Evolutionary conservation across 768 basidiomycete species (phyloP).

Genomic region (Infundibulicybe gibba): DNA sequence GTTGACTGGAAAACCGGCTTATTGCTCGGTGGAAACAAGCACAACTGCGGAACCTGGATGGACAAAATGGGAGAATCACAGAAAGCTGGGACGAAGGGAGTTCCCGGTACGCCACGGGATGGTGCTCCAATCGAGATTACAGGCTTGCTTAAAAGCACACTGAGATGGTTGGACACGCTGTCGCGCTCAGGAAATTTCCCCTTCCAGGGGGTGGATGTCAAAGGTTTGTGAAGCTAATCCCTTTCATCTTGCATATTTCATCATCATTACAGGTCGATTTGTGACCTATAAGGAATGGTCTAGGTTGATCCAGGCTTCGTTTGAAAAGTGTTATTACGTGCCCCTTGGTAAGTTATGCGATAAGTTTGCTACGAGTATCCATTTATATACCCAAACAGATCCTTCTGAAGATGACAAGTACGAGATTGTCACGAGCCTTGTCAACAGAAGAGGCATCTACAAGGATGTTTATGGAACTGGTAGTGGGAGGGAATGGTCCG

Average conservation of each 20-base stretch:
- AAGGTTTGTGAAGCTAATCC: constrained; percentile 44
- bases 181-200: constrained; percentile 71
- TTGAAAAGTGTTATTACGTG: constrained; percentile 90
- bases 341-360: constrained; percentile 56
- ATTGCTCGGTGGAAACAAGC: constrained; percentile 78
- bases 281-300: constrained; percentile 93
- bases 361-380: not conserved
- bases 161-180: constrained; percentile 82
- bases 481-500: constrained; percentile 86
- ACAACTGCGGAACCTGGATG: constrained; percentile 97
- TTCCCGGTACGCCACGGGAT: constrained; percentile 95
- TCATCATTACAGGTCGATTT: constrained; percentile 60
- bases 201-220: constrained; percentile 83
- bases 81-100: constrained; percentile 90
- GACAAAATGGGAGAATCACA: constrained; percentile 97
- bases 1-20: constrained; percentile 98
- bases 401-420: constrained; percentile 68
- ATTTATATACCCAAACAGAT: constrained; percentile 38
- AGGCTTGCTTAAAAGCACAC: constrained; percentile 87
- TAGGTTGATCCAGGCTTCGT: constrained; percentile 77
- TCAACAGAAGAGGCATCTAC: constrained; percentile 94
- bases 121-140: constrained; percentile 96
- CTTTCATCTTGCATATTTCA: constrained; percentile 31
- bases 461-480: constrained; percentile 97
- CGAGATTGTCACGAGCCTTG: constrained; percentile 60